A percentile compares a stretch with the other conserved stretches of the same genome.
Evolutionary conservation across 1,284 basidiomycete genomes (phyloP).

Genomic region (Cystobasidium sp.): DNA sequence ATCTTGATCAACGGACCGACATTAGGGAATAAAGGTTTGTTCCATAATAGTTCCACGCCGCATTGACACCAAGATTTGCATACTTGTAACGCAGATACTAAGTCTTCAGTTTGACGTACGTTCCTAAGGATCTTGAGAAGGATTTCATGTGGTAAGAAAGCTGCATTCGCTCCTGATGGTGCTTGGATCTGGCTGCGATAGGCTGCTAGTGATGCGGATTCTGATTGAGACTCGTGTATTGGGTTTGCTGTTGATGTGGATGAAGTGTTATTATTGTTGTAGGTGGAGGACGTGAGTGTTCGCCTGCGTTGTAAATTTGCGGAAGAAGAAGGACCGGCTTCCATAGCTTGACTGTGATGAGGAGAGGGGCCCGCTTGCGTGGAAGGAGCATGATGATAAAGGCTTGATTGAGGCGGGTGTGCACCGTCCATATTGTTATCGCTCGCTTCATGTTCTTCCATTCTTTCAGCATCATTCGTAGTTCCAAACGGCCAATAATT

Average conservation of each 20-base stretch:
- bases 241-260: constrained; percentile 7
- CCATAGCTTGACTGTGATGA: background rate
- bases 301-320: background rate
- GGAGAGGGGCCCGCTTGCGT: constrained; percentile 6
- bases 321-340: background rate
- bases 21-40: constrained; percentile 78
- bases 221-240: background rate
- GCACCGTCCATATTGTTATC: background rate
- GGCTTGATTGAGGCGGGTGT: background rate
- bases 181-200: constrained; percentile 13
- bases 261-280: background rate
- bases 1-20: constrained; percentile 76
- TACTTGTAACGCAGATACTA: constrained; percentile 77
- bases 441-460: background rate
- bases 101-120: constrained; percentile 73
- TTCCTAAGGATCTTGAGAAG: constrained; percentile 91
- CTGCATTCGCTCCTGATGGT: constrained; percentile 48
- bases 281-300: background rate
- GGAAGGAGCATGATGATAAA: background rate
- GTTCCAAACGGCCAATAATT: constrained; percentile 50
- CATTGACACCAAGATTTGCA: constrained; percentile 94
- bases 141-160: constrained; percentile 78
- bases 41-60: constrained; percentile 93
- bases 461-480: constrained; percentile 6
- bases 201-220: constrained; percentile 9